Evolutionary conservation across 768 basidiomycete genomes (phyloP).

Genomic region (Lyophyllum semitale): DNA sequence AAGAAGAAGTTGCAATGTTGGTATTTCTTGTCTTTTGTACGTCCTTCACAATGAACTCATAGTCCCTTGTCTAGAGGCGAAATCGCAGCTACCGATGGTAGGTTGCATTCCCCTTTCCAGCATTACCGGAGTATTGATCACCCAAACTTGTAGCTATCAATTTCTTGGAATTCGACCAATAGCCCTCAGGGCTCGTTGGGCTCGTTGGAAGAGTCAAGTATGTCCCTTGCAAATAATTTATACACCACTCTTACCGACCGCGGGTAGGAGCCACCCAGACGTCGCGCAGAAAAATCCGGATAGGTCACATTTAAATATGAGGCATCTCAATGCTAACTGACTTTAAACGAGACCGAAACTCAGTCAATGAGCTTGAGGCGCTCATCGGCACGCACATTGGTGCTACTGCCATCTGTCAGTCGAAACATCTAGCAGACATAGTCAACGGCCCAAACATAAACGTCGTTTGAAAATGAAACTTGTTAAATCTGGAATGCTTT

Average conservation of each 20-base stretch:
- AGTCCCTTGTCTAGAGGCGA: conserved; percentile 41
- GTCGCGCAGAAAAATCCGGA: conserved; percentile 75
- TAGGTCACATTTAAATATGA: too few species aligned
- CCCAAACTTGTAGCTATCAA: conserved; percentile 77
- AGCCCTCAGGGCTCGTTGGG: conserved; percentile 70
- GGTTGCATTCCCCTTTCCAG: conserved; percentile 20
- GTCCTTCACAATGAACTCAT: neutral
- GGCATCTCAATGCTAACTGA: too few species aligned
- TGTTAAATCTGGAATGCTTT: too few species aligned
- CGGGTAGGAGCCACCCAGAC: conserved; percentile 80
- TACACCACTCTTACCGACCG: neutral
- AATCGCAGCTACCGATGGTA: conserved; percentile 63
- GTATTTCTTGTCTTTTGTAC: conserved; percentile 12
- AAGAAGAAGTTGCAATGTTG: conserved; percentile 43
- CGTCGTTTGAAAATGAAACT: too few species aligned
- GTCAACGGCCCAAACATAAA: too few species aligned
- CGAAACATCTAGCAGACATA: too few species aligned
- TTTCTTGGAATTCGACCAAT: conserved; percentile 70
- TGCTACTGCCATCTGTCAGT: too few species aligned
- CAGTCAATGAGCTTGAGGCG: too few species aligned
- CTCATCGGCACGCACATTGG: too few species aligned
- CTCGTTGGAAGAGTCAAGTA: conserved; percentile 81
- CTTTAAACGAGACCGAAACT: too few species aligned
- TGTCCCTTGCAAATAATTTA: conserved; percentile 26
- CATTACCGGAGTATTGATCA: too few species aligned